phyloP scores from a whole-genome alignment of 1,284 basidiomycete species.

The Coriolopsis trogii region DNA sequence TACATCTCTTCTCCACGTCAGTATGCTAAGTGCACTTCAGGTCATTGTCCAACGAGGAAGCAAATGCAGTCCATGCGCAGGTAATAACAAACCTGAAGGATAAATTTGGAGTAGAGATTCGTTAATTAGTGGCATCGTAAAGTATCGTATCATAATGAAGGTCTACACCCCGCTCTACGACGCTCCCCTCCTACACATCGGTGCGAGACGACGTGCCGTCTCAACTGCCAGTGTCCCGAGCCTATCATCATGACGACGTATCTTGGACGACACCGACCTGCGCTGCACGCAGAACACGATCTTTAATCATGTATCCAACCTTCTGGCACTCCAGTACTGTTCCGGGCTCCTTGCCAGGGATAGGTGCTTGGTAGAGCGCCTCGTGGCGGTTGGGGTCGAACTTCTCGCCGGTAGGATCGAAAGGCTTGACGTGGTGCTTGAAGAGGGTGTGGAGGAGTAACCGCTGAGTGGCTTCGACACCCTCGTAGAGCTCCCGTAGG shows the following conservation, averaged over 20 bases:
- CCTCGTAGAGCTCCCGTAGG: slow-evolving; percentile 77
- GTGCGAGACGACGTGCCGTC: neutral
- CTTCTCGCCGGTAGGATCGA: slow-evolving; percentile 89
- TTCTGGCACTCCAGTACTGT: slow-evolving; percentile 93
- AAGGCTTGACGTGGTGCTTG: slow-evolving; percentile 90
- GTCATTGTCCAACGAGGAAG: slow-evolving; percentile 89
- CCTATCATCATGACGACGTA: slow-evolving; percentile 43
- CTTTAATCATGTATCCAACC: slow-evolving; percentile 91
- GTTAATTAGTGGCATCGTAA: slow-evolving; percentile 46
- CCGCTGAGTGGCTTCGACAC: slow-evolving; percentile 92
- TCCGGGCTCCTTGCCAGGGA: slow-evolving; percentile 86
- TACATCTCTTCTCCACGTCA: neutral
- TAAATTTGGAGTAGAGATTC: slow-evolving; percentile 80
- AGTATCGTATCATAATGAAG: slow-evolving; percentile 31
- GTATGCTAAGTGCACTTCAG: slow-evolving; percentile 41
- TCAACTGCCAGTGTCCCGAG: slow-evolving; percentile 7
- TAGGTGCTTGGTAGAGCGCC: slow-evolving; percentile 94
- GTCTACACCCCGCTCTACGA: slow-evolving; percentile 27
- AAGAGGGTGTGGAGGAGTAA: slow-evolving; percentile 88
- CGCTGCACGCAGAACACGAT: slow-evolving; percentile 89
- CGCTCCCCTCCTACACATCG: slow-evolving; percentile 6
- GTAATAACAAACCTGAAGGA: slow-evolving; percentile 57
- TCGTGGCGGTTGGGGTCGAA: slow-evolving; percentile 97
- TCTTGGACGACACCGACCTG: slow-evolving; percentile 95
- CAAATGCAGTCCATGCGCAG: slow-evolving; percentile 74